Evolutionary conservation across 148 eudicot genomes (phyloP).

Genomic region (Drosera capensis): DNA sequence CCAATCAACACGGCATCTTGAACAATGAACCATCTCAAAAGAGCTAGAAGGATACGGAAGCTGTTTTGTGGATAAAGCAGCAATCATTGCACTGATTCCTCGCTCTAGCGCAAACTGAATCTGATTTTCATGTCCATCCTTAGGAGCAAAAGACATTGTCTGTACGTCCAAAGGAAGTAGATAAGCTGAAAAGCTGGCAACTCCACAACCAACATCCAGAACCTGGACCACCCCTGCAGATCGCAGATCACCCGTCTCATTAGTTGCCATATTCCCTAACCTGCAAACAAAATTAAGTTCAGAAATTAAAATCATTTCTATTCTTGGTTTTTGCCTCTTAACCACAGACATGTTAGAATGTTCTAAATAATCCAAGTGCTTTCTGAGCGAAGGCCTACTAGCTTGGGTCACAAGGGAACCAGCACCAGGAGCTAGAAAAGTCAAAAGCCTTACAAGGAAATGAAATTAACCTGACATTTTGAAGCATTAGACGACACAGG

Average conservation of each 20-base stretch:
- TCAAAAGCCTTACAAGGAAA: too few relatives aligned
- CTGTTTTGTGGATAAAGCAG: slow-evolving; percentile 82
- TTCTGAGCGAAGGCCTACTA: too few relatives aligned
- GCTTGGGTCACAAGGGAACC: too few relatives aligned
- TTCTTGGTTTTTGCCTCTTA: too few relatives aligned
- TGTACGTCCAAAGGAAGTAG: slow-evolving; percentile 64
- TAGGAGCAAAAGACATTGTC: slow-evolving; percentile 97
- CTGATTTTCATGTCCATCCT: slow-evolving; percentile 94
- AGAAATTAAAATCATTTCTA: slow-evolving; percentile 4
- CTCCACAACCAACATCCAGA: slow-evolving; percentile 97
- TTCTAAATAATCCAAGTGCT: too few relatives aligned
- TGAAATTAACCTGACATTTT: too few relatives aligned
- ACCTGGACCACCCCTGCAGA: slow-evolving; percentile 84
- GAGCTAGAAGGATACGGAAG: slow-evolving; percentile 85
- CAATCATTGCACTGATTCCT: slow-evolving; percentile 87
- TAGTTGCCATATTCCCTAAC: slow-evolving; percentile 89
- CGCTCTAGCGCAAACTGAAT: slow-evolving; percentile 95
- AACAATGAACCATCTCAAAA: slow-evolving; percentile 94
- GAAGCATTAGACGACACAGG: too few relatives aligned
- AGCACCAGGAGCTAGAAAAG: too few relatives aligned
- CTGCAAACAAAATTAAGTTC: slow-evolving; percentile 26
- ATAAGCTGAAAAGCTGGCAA: slow-evolving; percentile 91
- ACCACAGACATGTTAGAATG: too few relatives aligned
- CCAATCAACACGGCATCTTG: slow-evolving; percentile 96
- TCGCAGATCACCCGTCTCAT: slow-evolving; percentile 63